Conservation (phyloP, 1,284 basidiomycete species). For the Melampsora larici-populina region DNA sequence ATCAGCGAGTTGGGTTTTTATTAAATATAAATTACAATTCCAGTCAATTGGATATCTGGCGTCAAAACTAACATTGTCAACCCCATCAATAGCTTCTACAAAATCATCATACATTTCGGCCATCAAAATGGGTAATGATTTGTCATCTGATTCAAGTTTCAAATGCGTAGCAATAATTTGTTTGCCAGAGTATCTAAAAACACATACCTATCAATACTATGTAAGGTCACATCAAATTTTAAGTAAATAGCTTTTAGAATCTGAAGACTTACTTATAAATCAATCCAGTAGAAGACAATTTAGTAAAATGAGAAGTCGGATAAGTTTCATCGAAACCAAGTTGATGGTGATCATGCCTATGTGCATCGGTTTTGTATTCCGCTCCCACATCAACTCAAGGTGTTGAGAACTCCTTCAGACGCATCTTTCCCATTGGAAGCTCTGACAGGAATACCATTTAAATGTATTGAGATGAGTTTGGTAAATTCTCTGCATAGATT, state of each 20-base stretch:
- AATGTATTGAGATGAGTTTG: too few relatives aligned
- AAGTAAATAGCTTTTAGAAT: too few relatives aligned
- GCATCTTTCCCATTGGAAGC: too few relatives aligned
- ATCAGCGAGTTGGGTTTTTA: too few relatives aligned
- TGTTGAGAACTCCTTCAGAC: too few relatives aligned
- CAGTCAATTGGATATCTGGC: background rate
- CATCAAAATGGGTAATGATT: constrained; percentile 72
- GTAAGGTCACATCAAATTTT: too few relatives aligned
- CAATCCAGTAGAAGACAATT: constrained; percentile 87
- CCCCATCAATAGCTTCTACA: constrained; percentile 89
- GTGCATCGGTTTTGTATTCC: constrained; percentile 72
- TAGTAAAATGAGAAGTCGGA: constrained; percentile 72
- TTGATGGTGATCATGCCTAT: constrained; percentile 94
- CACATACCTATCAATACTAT: too few relatives aligned
- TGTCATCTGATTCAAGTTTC: constrained; percentile 60
- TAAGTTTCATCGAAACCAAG: constrained; percentile 87
- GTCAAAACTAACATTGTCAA: constrained; percentile 68
- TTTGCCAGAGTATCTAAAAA: constrained; percentile 78
- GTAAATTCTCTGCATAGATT: too few relatives aligned
- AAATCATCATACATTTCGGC: constrained; percentile 73
- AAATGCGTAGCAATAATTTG: constrained; percentile 73
- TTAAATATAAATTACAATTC: background rate
- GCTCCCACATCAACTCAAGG: constrained; percentile 98
- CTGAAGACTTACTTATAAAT: constrained; percentile 89
- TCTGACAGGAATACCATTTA: too few relatives aligned